Base-by-base conservation (phyloP, 2,329 filamentous ascomycete species). In the Elsinoe perseae region DNA sequence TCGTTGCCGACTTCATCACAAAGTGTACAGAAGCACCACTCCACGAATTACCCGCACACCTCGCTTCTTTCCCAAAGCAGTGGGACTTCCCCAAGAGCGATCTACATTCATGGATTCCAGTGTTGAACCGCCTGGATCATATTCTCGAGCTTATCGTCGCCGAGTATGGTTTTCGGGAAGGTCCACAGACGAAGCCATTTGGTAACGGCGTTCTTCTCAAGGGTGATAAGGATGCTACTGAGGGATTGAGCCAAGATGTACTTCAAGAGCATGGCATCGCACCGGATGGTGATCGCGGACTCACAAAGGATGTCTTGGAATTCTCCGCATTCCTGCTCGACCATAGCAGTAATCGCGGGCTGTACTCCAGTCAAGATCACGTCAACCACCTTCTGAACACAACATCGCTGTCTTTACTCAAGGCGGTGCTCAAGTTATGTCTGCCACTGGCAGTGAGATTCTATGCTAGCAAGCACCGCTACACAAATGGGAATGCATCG, bases 1-100 rank as follows among this genome's bases (percentile, higher is more conserved):
- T 87, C 78, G 80, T 97, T 62, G 81, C 85, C 71, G 80, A 86
- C 55, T 97, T 91, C 68, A 85, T 95, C 65, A 77, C 84, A 65
- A 78, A 79, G 63, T 84, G 87, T 50, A 83, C 83, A 62, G 79
- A 80, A 57, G 77, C 81, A 62, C 81, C 89, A 48, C 75, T 96
- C 65, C 84, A 86, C 65, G 81, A 87, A 68, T 79, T 98, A 62
- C 88, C 89, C 63, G 75, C 81, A 64, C 82, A 86, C 63, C 85
- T 98, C 62, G 78, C 80, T 64, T 81, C 80, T 56, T 97, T 97
- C 69, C 90, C 92, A 58, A 84, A 85, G 61, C 79, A 85, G 79
- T 98, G 93, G 93, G 90, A 91, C 1, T 95, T 97, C 67, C 92
- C 92, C 36, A 83, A 92, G 69, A 95, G 93, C 59, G 93, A 98